Percentiles rank a stretch among this genome's conserved stretches.
These are phyloP conservation scores for Podila epigama DNA, from an alignment of 192 early-diverging fungal genomes.

Conservation along the genomic window DNA sequence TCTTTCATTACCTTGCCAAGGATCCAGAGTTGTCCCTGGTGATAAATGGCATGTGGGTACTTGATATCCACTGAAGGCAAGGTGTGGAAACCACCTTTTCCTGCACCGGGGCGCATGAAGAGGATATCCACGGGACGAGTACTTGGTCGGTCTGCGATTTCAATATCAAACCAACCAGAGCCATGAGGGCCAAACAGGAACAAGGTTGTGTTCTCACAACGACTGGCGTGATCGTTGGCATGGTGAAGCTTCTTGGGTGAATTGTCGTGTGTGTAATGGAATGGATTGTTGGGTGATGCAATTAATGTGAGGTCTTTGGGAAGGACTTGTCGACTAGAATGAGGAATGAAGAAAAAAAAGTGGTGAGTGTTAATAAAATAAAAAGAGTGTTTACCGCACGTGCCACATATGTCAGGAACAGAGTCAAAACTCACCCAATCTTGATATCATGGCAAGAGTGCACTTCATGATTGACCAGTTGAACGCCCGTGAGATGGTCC, in stretches of 20 bases:
- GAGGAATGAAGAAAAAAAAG: neutral
- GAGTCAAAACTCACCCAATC: slow-evolving; percentile 24
- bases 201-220: slow-evolving; percentile 35
- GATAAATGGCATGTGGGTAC: slow-evolving; percentile 16
- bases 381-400: too few relatives aligned
- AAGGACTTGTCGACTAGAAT: slow-evolving; percentile 8
- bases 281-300: slow-evolving; percentile 28
- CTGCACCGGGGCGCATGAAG: neutral
- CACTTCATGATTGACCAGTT: slow-evolving; percentile 30
- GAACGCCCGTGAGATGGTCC: slow-evolving; percentile 30
- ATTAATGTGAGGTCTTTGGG: slow-evolving; percentile 26
- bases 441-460: slow-evolving; percentile 44
- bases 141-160: slow-evolving; percentile 31
- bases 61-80: slow-evolving; percentile 2
- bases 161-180: slow-evolving; percentile 44
- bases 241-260: slow-evolving; percentile 29
- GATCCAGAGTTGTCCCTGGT: slow-evolving; percentile 29
- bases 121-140: slow-evolving; percentile 24
- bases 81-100: slow-evolving; percentile 15
- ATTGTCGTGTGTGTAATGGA: slow-evolving; percentile 36
- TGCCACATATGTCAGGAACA: too few relatives aligned
- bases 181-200: slow-evolving; percentile 33
- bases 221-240: slow-evolving; percentile 30
- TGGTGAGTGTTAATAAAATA: neutral
- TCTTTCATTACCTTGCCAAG: slow-evolving; percentile 43